These are phyloP conservation scores for Candida takata DNA, from an alignment of 805 yeast genomes.

Conservation along the genomic window DNA sequence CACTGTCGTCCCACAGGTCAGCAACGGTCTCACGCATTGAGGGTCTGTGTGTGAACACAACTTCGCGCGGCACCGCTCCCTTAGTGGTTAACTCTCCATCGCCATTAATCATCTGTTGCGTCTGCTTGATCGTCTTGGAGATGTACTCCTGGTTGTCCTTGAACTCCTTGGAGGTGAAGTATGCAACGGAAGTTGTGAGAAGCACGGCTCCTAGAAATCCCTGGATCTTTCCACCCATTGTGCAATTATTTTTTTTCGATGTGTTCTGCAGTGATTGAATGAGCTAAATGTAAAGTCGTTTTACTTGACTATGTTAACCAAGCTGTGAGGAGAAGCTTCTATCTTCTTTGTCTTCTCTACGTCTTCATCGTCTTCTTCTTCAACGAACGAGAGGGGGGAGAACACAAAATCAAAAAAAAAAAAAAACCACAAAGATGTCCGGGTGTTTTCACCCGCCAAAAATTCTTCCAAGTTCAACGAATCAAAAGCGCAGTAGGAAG, in stretches of 20 bases:
- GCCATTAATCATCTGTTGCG: slow-evolving; percentile 46
- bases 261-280: too few species aligned
- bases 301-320: too few species aligned
- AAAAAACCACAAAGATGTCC: slow-evolving; percentile 9
- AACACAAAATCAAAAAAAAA: too few species aligned
- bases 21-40: slow-evolving; percentile 55
- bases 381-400: too few species aligned
- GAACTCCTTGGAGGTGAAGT: slow-evolving; percentile 53
- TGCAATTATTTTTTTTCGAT: not conserved
- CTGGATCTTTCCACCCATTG: slow-evolving; percentile 43
- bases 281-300: too few species aligned
- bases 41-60: slow-evolving; percentile 37
- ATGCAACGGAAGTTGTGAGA: slow-evolving; percentile 55
- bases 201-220: slow-evolving; percentile 58
- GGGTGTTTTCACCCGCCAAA: slow-evolving; percentile 4
- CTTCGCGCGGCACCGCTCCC: slow-evolving; percentile 34
- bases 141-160: slow-evolving; percentile 39
- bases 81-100: slow-evolving; percentile 10
- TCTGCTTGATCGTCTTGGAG: slow-evolving; percentile 38
- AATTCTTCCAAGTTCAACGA: too few species aligned
- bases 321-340: too few species aligned
- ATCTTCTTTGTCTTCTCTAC: too few species aligned
- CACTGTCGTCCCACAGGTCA: slow-evolving; percentile 76
- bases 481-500: too few species aligned
- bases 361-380: too few species aligned